Evolutionary conservation across 2,329 filamentous ascomycete genomes (phyloP).

Genomic region (Sporothrix pallida): DNA sequence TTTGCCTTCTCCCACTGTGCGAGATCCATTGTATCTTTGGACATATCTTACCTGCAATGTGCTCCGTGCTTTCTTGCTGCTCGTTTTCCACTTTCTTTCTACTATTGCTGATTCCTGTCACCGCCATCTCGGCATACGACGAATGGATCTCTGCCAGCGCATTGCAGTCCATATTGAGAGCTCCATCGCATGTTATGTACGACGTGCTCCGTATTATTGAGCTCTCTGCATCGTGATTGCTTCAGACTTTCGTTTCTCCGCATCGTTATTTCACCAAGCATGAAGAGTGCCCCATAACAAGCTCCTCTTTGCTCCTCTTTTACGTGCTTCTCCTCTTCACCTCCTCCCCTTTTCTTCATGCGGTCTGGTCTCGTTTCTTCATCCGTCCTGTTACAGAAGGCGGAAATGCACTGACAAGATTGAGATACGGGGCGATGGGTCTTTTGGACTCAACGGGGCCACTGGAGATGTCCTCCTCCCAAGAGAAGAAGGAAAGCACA

Average conservation of each 20-base stretch:
- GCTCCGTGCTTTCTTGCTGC: conserved; percentile 10
- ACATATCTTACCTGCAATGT: background rate
- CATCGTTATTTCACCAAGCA: conserved; percentile 12
- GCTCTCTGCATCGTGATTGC: background rate
- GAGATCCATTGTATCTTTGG: background rate
- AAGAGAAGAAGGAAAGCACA: conserved; percentile 27
- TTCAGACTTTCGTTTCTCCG: background rate
- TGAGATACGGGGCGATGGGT: background rate
- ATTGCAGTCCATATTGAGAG: background rate
- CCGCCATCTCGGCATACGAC: background rate
- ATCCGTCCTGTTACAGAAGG: conserved; percentile 17
- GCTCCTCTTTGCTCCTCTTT: background rate
- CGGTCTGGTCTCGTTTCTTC: conserved; percentile 3
- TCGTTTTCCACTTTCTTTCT: background rate
- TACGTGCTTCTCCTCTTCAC: background rate
- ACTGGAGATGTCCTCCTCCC: background rate
- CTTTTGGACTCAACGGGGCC: background rate
- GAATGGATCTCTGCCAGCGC: conserved; percentile 9
- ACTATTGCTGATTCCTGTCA: background rate
- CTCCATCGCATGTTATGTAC: background rate
- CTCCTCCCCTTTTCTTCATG: background rate
- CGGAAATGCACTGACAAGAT: conserved; percentile 9
- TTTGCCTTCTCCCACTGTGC: background rate
- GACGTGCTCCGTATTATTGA: too few relatives aligned
- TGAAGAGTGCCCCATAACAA: conserved; percentile 3